Base-by-base conservation (phyloP, 2,329 filamentous ascomycete species). In the Eutypella sp. region DNA sequence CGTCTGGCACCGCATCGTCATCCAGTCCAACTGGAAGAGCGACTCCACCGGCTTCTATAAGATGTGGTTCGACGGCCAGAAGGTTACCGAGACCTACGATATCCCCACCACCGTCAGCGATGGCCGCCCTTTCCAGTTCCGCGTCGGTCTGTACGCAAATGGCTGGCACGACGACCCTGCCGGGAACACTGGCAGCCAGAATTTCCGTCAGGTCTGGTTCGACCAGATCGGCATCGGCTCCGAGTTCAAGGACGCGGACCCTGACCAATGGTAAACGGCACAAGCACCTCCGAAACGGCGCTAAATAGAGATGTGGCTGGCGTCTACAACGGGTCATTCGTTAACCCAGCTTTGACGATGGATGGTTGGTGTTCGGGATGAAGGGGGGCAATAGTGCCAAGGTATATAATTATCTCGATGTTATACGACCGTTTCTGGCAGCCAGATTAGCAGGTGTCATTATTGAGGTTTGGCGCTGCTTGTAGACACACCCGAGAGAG, bases 131-230 rank as follows among this genome's bases (percentile, higher is more conserved):
- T 76, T 75, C 52, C 62, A 71, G 56, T 76, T 74, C 57, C 58
- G 67, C 5, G 67, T 75, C 11, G 73, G 74, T 0, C 57, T 76
- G 25, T 76, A 77, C 57, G 73, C 72, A 1, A 76, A 75, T 53
- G 65, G 66, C 10, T 76, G 73, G 73, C 59, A 72, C 47, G 72
- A 76, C 48, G 61, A 70, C 31, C 5, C 5, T 2, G 36, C 13
- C 19, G 58, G 58, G 1, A 54, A 60, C 13, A 63, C 62, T 40
- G 71, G 70, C 1, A 65, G 49, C 15, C 72, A 75, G 61, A 52
- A 56, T 0, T 69, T 67, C 19, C 62, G 73, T 9, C 65, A 73
- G 59, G 55, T 75, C n/a, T 78, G 72, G 70, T 74, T 68, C 51
- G 74, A 76, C 50, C 67, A 75, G 61, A 67, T 76, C 47, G 65